These are phyloP conservation scores for Astrothelium macrocarpum DNA, from an alignment of 495 filamentous ascomycete genomes.

Conservation along the genomic window DNA sequence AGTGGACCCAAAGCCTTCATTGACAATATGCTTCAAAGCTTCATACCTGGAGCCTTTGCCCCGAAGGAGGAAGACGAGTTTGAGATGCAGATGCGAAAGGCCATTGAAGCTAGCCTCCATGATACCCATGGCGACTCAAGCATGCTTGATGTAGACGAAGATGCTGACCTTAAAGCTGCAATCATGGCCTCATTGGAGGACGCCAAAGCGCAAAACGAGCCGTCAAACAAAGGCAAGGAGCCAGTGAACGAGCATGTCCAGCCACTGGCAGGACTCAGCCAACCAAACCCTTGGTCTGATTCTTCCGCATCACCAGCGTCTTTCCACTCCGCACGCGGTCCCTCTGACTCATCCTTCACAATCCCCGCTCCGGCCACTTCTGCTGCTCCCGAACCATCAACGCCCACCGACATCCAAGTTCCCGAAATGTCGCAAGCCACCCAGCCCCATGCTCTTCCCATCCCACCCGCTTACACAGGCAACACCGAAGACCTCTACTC, in stretches of 20 bases:
- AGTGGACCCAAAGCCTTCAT: not conserved
- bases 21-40: not conserved
- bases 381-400: not conserved
- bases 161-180: conserved; percentile 6
- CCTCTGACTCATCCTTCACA: not conserved
- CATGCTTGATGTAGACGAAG: conserved; percentile 1
- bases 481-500: conserved; percentile 1
- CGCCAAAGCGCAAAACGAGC: not conserved
- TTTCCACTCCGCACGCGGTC: not conserved
- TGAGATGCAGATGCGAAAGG: not conserved
- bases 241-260: not conserved
- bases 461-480: not conserved
- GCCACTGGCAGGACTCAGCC: not conserved
- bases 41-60: not conserved
- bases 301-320: not conserved
- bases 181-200: conserved; percentile 2
- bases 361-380: not conserved
- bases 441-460: not conserved
- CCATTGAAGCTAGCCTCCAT: not conserved
- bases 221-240: not conserved
- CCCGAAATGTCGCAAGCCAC: not conserved
- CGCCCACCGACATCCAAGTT: not conserved
- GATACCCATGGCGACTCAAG: not conserved
- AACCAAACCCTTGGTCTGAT: conserved; percentile 3
- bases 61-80: not conserved